A percentile compares a stretch with the other conserved stretches of the same genome.
Conservation (phyloP, 164 flowering plant genomes). For the Annona cherimola region DNA sequence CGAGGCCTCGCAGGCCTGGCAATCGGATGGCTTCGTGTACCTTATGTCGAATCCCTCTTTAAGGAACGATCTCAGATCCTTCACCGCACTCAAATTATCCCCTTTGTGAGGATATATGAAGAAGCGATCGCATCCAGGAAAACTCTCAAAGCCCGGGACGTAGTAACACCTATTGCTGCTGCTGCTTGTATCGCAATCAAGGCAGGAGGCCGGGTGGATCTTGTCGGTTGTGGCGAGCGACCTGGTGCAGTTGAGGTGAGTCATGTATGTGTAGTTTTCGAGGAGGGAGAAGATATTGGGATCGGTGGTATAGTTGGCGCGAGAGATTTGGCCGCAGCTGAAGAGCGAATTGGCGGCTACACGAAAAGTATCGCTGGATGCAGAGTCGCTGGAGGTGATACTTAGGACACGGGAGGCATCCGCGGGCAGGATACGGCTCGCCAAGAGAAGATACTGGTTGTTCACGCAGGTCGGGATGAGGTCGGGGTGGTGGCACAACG, state of each 20-base stretch:
- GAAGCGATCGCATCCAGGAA: background rate
- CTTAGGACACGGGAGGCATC: background rate
- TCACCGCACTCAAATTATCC: background rate
- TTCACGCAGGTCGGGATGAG: constrained; percentile 2
- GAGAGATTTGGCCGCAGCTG: constrained; percentile 2
- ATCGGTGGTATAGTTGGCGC: background rate
- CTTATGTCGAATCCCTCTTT: background rate
- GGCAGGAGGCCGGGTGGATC: constrained; percentile 1
- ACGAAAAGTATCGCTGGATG: background rate
- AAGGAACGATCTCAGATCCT: constrained; percentile 1
- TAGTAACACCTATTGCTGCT: constrained; percentile 2
- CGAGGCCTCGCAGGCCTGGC: constrained; percentile 7
- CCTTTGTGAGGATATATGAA: background rate
- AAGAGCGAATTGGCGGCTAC: constrained; percentile 2
- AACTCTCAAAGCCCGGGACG: constrained; percentile 3
- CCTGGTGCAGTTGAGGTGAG: constrained; percentile 8
- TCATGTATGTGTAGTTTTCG: background rate
- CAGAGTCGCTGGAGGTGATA: background rate
- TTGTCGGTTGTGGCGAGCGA: background rate
- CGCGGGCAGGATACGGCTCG: background rate
- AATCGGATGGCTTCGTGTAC: constrained; percentile 2
- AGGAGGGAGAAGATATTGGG: background rate
- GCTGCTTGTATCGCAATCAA: background rate
- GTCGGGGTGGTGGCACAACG: background rate
- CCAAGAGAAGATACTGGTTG: constrained; percentile 6